Percentiles rank a stretch among this genome's conserved stretches.
Evolutionary conservation across 75 land plant species (phyloP).

Genomic region (Cunninghamia lanceolata): DNA sequence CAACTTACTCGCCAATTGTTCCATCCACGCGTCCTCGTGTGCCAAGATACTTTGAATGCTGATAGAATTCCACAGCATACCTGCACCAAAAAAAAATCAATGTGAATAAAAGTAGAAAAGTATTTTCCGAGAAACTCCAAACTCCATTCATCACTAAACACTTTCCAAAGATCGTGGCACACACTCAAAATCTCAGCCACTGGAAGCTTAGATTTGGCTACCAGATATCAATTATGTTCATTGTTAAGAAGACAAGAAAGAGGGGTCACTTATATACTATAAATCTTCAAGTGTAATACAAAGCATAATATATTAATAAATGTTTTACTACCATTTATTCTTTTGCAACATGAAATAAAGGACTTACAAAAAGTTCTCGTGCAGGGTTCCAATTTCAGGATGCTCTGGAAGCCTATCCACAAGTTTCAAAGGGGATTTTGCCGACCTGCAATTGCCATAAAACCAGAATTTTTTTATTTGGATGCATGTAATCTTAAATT

Average conservation of each 20-base stretch:
- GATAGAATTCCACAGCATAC: constrained; percentile 56
- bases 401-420: constrained; percentile 60
- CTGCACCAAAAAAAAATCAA: constrained; percentile 26
- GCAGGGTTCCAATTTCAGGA: constrained; percentile 88
- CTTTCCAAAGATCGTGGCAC: background rate
- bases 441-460: constrained; percentile 54
- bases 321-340: background rate
- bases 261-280: background rate
- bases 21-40: constrained; percentile 90
- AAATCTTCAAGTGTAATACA: background rate
- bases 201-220: background rate
- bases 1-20: constrained; percentile 91
- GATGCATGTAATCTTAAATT: background rate
- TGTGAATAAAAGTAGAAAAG: background rate
- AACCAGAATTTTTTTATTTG: background rate
- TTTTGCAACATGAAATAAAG: constrained; percentile 1
- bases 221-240: background rate
- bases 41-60: constrained; percentile 83
- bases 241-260: background rate
- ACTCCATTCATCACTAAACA: background rate
- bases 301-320: background rate
- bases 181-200: background rate
- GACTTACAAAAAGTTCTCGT: constrained; percentile 92
- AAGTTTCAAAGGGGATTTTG: constrained; percentile 74
- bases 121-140: background rate